Evolutionary conservation across 2,329 filamentous ascomycete genomes (phyloP).

Genomic region (Paraphoma chrysanthemicola): DNA sequence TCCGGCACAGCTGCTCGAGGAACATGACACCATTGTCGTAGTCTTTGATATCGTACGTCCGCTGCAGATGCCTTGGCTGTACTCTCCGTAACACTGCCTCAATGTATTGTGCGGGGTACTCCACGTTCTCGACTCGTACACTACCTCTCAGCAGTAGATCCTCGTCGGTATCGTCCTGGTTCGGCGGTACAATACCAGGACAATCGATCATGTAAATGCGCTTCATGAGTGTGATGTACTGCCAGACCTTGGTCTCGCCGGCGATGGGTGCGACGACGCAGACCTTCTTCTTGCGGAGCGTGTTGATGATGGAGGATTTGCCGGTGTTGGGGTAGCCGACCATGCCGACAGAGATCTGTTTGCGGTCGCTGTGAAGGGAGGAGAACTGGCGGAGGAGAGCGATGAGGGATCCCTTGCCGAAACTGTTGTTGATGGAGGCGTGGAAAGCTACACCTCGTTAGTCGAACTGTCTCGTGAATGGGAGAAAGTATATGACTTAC

Average conservation of each 20-base stretch:
- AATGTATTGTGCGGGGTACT: slow-evolving; percentile 96
- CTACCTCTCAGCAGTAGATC: slow-evolving; percentile 91
- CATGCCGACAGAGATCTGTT: slow-evolving; percentile 92
- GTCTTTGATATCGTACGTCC: slow-evolving; percentile 87
- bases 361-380: slow-evolving; percentile 84
- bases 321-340: slow-evolving; percentile 93
- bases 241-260: slow-evolving; percentile 97
- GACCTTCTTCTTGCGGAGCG: slow-evolving; percentile 90
- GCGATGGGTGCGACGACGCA: slow-evolving; percentile 93
- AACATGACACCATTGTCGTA: slow-evolving; percentile 80
- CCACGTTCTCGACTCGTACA: slow-evolving; percentile 92
- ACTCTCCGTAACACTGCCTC: slow-evolving; percentile 79
- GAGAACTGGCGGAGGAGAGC: slow-evolving; percentile 92
- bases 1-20: slow-evolving; percentile 84
- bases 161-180: slow-evolving; percentile 79
- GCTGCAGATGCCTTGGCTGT: slow-evolving; percentile 85
- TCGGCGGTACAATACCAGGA: slow-evolving; percentile 93
- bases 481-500: slow-evolving; percentile 5
- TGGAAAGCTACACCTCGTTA: slow-evolving; percentile 73
- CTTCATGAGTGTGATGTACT: slow-evolving; percentile 96
- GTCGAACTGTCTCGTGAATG: neutral
- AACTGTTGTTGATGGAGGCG: slow-evolving; percentile 92
- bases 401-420: slow-evolving; percentile 94
- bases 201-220: slow-evolving; percentile 95
- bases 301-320: slow-evolving; percentile 98